Conservation (phyloP, 352 stramenopile genomes). For the Phytophthora chlamydospora region DNA sequence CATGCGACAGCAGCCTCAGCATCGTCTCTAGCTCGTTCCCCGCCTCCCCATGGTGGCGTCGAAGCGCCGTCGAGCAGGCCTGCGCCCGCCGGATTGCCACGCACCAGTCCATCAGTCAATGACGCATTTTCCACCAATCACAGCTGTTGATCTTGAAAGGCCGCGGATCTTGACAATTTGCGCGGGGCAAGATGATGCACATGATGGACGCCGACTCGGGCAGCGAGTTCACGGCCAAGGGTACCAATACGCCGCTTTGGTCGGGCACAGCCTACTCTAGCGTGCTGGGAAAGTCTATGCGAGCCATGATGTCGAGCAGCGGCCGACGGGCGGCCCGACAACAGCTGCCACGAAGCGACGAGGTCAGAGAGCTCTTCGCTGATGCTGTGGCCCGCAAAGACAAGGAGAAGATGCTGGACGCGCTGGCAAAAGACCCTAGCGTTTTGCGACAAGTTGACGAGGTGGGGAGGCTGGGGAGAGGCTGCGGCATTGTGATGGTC, state of each 20-base stretch:
- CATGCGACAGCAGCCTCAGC: constrained; percentile 27
- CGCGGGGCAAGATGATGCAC: constrained; percentile 15
- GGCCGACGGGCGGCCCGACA: constrained; percentile 12
- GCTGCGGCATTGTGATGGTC: not conserved
- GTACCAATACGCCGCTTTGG: constrained; percentile 20
- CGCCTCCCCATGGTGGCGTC: not conserved
- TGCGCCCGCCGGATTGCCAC: constrained; percentile 12
- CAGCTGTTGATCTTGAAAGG: constrained; percentile 39
- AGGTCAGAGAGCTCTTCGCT: constrained; percentile 35
- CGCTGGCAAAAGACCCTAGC: constrained; percentile 36
- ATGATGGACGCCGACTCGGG: constrained; percentile 26
- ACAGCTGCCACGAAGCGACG: not conserved
- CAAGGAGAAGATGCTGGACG: constrained; percentile 57
- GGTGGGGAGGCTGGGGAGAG: constrained; percentile 12
- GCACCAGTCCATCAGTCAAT: constrained; percentile 18
- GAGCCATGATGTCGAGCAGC: constrained; percentile 53
- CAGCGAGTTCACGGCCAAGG: constrained; percentile 12
- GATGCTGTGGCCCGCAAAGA: constrained; percentile 48
- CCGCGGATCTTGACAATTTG: constrained; percentile 10
- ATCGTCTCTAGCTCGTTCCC: constrained; percentile 20
- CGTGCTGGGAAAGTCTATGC: constrained; percentile 57
- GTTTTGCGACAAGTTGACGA: constrained; percentile 37
- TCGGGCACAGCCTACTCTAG: constrained; percentile 42
- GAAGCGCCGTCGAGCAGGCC: constrained; percentile 14
- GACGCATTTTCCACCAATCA: constrained; percentile 20